These are phyloP conservation scores for Populus euphratica DNA, from an alignment of 345 rosid genomes.

Conservation along the genomic window DNA sequence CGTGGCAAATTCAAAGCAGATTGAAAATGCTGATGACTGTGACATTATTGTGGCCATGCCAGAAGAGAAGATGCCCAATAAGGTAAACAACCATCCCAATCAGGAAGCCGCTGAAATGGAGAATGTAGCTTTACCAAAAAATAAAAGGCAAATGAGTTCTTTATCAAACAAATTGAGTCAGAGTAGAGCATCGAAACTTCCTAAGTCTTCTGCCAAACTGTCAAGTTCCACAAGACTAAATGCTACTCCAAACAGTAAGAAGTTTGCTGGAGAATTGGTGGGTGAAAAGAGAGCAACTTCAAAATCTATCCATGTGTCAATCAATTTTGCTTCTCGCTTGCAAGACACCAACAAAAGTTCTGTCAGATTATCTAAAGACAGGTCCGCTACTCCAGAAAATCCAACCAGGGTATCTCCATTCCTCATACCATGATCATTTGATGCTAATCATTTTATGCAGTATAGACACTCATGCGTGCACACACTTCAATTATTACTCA, in stretches of 20 bases:
- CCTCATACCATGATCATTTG: background rate
- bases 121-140: constrained; percentile 27
- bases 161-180: constrained; percentile 27
- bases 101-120: constrained; percentile 35
- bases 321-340: constrained; percentile 36
- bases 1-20: constrained; percentile 24
- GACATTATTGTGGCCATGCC: constrained; percentile 20
- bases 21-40: constrained; percentile 17
- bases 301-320: constrained; percentile 45
- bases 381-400: constrained; percentile 29
- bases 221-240: constrained; percentile 23
- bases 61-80: constrained; percentile 21
- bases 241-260: constrained; percentile 21
- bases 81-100: constrained; percentile 24
- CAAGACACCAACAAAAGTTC: constrained; percentile 34
- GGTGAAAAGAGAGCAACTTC: constrained; percentile 36
- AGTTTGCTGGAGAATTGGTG: constrained; percentile 16
- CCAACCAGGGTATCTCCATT: constrained; percentile 43
- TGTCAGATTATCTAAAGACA: constrained; percentile 32
- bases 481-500: background rate
- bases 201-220: constrained; percentile 28
- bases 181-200: constrained; percentile 26
- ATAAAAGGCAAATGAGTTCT: constrained; percentile 37
- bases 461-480: background rate
- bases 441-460: background rate